These are phyloP conservation scores for Coemansia interrupta DNA, from an alignment of 192 early-diverging fungal genomes.

Conservation along the genomic window DNA sequence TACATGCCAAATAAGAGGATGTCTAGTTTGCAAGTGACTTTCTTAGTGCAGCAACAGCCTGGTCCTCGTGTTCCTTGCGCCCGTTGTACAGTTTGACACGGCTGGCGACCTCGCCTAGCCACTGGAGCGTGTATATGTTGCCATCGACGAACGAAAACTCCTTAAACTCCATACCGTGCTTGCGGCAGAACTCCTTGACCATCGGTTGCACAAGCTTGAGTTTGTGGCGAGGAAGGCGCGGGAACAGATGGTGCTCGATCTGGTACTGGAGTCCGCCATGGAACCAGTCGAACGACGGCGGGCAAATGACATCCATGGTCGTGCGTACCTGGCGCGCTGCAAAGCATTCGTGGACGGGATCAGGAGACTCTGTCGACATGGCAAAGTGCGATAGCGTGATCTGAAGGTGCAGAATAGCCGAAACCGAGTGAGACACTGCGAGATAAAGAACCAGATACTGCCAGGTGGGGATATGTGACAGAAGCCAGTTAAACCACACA, in stretches of 20 bases:
- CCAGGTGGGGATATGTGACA: constrained; percentile 71
- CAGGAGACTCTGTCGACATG: constrained; percentile 78
- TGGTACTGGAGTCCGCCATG: constrained; percentile 97
- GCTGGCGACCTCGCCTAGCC: constrained; percentile 70
- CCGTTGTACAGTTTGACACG: constrained; percentile 44
- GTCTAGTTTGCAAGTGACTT: not conserved
- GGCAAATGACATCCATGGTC: constrained; percentile 95
- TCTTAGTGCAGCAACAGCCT: constrained; percentile 7
- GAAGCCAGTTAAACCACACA: constrained; percentile 70
- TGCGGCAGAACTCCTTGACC: constrained; percentile 70
- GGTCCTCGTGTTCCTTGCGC: constrained; percentile 25
- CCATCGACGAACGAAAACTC: constrained; percentile 78
- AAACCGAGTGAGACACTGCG: constrained; percentile 74
- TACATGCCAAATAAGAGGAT: too few relatives aligned
- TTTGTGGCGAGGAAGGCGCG: constrained; percentile 88
- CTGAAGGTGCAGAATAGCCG: constrained; percentile 88
- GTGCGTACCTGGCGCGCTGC: constrained; percentile 84
- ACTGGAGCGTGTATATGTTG: constrained; percentile 71
- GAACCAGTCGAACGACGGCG: constrained; percentile 92
- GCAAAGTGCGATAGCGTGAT: constrained; percentile 96
- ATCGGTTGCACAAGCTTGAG: constrained; percentile 66
- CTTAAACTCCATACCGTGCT: constrained; percentile 75
- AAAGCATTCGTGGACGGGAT: constrained; percentile 70
- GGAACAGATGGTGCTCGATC: constrained; percentile 93
- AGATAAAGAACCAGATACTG: constrained; percentile 61